Base-by-base conservation (phyloP, 208 protist genomes). In the Acanthamoeba royreba region DNA sequence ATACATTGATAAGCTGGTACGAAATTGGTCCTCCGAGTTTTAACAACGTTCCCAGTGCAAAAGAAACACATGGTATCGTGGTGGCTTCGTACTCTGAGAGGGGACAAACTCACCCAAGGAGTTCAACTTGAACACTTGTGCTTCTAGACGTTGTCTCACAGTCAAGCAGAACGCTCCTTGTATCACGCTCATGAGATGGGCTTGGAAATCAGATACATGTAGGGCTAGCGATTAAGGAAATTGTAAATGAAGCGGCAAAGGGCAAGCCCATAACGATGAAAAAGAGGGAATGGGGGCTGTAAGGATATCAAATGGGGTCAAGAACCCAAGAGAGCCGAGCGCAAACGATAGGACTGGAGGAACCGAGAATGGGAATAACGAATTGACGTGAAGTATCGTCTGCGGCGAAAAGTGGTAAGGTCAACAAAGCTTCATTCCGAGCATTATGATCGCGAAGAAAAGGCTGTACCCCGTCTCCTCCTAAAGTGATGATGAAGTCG, bases 321-420 rank as follows among this genome's bases (percentile, higher is more conserved):
- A 81, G 74, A 97, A 97, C 45, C 97, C 97, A 22, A 98, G 72
- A 8, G 96, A 96, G 45, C 97, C 97, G 61, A 98, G 49, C 31
- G 93, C 87, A 58, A 98, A 97, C 4, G 95, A 94, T 2, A 98
- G 15, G 4, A 97, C 94, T 2, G 97, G 97, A 42, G 95, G 96
- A 25, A 94, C 88, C 1, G 28, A n/a, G n/a, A 63, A 1, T 28
- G 93, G 93, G 72, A 97, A 96, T 4, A 95, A 55, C 40, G 86
- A 94, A 11, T 92, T 89, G 22, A 93, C 58, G 45, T 77, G 86
- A 13, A 83, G 33, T 40, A 94, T 88, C 42, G 92, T 90, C 46
- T 77, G 66, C 2, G 8, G 17, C 11, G 49, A 96, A 0, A 94
- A 38, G 28, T 92, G 79, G 4, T 38, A 69, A 7, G 86, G 52